These are phyloP conservation scores for Chaetomium olivaceum DNA, from an alignment of 2,329 filamentous ascomycete species.

Conservation along the genomic window DNA sequence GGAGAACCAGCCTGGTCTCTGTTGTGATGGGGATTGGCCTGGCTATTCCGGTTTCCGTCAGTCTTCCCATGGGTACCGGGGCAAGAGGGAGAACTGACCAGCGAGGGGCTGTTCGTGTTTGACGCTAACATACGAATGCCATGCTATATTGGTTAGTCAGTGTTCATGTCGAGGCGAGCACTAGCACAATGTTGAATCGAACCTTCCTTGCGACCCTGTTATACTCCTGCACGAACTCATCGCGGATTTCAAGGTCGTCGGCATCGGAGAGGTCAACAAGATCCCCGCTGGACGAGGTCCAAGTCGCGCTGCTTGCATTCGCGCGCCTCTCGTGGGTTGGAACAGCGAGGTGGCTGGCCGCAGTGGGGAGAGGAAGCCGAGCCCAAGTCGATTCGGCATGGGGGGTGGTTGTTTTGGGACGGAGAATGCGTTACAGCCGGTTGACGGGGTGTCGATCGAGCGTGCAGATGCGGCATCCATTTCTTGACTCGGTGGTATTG, in stretches of 20 bases:
- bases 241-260: conserved; percentile 52
- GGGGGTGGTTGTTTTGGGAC: conserved; percentile 4
- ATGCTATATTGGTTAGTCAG: conserved; percentile 44
- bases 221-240: conserved; percentile 56
- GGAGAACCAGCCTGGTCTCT: conserved; percentile 37
- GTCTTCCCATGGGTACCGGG: neutral
- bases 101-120: conserved; percentile 40
- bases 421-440: conserved; percentile 12
- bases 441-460: conserved; percentile 19
- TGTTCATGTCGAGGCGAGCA: neutral
- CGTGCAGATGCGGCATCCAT: conserved; percentile 20
- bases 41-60: conserved; percentile 20
- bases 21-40: conserved; percentile 20
- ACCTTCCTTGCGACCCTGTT: conserved; percentile 63
- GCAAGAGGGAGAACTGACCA: conserved; percentile 36
- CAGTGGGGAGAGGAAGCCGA: conserved; percentile 21
- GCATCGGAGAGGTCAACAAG: conserved; percentile 48
- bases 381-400: conserved; percentile 10
- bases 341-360: conserved; percentile 29
- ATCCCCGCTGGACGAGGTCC: conserved; percentile 58
- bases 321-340: conserved; percentile 22
- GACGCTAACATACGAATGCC: conserved; percentile 48
- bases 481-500: neutral
- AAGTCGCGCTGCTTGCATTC: conserved; percentile 52
- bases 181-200: conserved; percentile 11